A percentile compares a stretch with the other conserved stretches of the same genome.
Evolutionary conservation across 495 filamentous ascomycete genomes (phyloP).

Genomic region (Platismatia glauca): DNA sequence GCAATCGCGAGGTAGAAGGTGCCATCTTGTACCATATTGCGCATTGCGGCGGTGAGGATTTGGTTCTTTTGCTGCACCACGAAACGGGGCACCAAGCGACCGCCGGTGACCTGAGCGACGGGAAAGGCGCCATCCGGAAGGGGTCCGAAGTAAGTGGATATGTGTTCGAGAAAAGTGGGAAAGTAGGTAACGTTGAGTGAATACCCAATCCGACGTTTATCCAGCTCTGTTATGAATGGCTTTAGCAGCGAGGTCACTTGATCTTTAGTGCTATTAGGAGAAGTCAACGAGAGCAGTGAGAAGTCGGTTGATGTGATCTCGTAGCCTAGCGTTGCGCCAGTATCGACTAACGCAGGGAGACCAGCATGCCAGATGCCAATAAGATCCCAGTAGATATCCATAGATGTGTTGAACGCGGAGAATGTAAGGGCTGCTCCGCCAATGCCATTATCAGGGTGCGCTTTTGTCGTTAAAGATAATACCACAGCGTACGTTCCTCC

Average conservation of each 20-base stretch:
- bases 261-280: slow-evolving; percentile 23
- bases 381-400: slow-evolving; percentile 30
- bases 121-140: slow-evolving; percentile 10
- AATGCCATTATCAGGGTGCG: slow-evolving; percentile 19
- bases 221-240: slow-evolving; percentile 28
- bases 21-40: slow-evolving; percentile 3
- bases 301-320: slow-evolving; percentile 9
- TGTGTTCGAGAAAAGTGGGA: slow-evolving; percentile 39
- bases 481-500: slow-evolving; percentile 58
- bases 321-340: slow-evolving; percentile 9
- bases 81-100: slow-evolving; percentile 48
- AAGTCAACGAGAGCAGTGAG: slow-evolving; percentile 5
- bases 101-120: slow-evolving; percentile 27
- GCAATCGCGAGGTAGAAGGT: background rate
- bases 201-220: slow-evolving; percentile 25
- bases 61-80: slow-evolving; percentile 42
- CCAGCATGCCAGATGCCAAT: slow-evolving; percentile 29
- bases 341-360: slow-evolving; percentile 27
- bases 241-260: slow-evolving; percentile 26
- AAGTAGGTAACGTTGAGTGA: slow-evolving; percentile 23
- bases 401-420: background rate
- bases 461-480: slow-evolving; percentile 43
- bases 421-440: slow-evolving; percentile 12
- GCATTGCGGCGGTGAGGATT: slow-evolving; percentile 32
- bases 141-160: slow-evolving; percentile 35